phyloP scores from a whole-genome alignment of 23 red algal genomes.

The Chondrus crispus region DNA sequence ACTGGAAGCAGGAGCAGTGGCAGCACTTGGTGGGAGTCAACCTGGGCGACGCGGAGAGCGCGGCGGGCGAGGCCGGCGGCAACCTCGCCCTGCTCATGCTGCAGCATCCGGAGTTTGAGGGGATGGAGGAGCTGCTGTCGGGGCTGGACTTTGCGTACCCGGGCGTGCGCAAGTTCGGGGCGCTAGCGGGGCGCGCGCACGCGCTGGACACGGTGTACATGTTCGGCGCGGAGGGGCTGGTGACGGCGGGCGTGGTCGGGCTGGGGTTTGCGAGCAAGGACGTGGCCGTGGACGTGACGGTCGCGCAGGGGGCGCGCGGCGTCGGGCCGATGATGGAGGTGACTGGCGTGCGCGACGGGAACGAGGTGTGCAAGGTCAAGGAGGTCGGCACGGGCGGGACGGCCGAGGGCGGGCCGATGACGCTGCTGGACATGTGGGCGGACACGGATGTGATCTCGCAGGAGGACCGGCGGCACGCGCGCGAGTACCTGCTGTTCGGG shows the following conservation, averaged over 20 bases:
- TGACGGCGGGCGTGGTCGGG: conserved; percentile 1
- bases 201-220: conserved; percentile 23
- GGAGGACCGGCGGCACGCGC: conserved; percentile 27
- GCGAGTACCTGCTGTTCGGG: conserved; percentile 34
- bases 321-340: conserved; percentile 53
- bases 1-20: conserved; percentile 54
- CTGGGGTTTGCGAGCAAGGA: conserved; percentile 23
- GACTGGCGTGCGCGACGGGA: conserved; percentile 45
- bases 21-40: conserved; percentile 15
- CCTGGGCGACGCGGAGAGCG: background rate
- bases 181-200: conserved; percentile 16
- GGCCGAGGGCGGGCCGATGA: conserved; percentile 29
- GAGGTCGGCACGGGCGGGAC: conserved; percentile 30
- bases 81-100: conserved; percentile 23
- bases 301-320: conserved; percentile 34
- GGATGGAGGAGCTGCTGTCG: conserved; percentile 26
- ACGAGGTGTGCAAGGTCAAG: conserved; percentile 18
- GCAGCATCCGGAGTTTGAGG: conserved; percentile 51
- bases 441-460: conserved; percentile 52
- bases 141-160: conserved; percentile 64
- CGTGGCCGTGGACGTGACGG: conserved; percentile 42
- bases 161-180: conserved; percentile 43
- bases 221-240: conserved; percentile 6
- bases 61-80: background rate
- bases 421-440: conserved; percentile 62